Base-by-base conservation (phyloP, 2,329 filamentous ascomycete genomes). In the Diaporthe citri region DNA sequence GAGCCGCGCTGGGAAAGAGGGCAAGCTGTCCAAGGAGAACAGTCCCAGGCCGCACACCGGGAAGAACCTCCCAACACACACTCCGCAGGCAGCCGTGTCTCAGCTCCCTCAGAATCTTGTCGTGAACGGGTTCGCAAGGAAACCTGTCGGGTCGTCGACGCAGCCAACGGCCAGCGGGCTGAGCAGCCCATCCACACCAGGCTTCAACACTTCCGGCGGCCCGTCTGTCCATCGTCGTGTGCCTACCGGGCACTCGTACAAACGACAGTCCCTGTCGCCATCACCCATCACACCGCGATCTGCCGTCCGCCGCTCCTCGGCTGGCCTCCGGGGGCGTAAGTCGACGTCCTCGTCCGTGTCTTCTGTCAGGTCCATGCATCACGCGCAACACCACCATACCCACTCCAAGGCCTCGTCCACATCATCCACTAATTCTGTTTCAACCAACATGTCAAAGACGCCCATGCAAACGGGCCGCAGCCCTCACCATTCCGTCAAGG, bases 321-420 rank as follows among this genome's bases (percentile, higher is more conserved):
- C 90, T 57, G 96, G 96, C 41, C 89, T 98, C 59, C 91, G 96
- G 39, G 96, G 97, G 51, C 92, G 97, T 76, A 98, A 98, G 83
- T 98, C 96, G 0, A 99, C 97, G 0, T 98, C 95, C 0, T 98
- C 95, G 0, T 98, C 96, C 0, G 92, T 99, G 22, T 98, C 95
- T 0, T 98, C 95, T 0, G 93, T 99, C 74, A 93, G 97, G 75
- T 97, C 94, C 59, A 95, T 98, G 81, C 95, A 96, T 80, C 94
- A 96, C 78, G 52, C 74, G 4, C 64, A 64, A 7, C 93, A 95
- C 78, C 92, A 93, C 71, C 94, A 97, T 82, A 93, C 93, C 1
- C 96, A 98, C 82, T 98, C 95, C 31, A 98, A 98, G 84, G 95
- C 97, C 0, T 97, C 95, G 0, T 98, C 95, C 0, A 97, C 95